Base-by-base conservation (phyloP, 2,329 filamentous ascomycete species). In the Stagonosporopsis vannaccii region DNA sequence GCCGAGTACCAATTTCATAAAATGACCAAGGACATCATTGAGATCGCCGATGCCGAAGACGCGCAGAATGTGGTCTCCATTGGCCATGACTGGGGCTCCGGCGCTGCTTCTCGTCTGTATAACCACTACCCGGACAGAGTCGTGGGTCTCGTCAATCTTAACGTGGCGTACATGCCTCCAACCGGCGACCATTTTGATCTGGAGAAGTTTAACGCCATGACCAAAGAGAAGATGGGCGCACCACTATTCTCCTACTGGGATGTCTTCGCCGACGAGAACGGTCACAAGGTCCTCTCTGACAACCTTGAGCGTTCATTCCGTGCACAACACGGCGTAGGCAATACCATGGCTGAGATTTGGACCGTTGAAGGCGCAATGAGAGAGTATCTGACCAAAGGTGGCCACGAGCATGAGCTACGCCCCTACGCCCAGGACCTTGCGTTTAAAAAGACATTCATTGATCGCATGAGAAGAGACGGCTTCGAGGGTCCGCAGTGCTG, bases 81-180 rank as follows among this genome's bases (percentile, higher is more conserved):
- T 28, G 82, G 81, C 39, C 81, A 83, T 58, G 81, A 84, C 63
- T 84, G 80, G 81, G 82, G 82, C 35, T 75, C 76, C 15, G 57
- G 51, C 7, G 57, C 78, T 11, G 75, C 77, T 0, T 73, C 77
- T 49, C 74, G 79, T 13, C 56, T 81, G 13, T 81, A 78, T 60
- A 73, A 79, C 43, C 77, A 76, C 58, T 64, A 78, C 48, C 78
- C 75, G 0, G 66, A 76, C 2, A 74, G 78, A 12, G 76, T 81
- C 6, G 43, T 65, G 4, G 80, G 77, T n/a, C 61, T 83, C 1
- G 65, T 77, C 6, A 69, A 81, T 56, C 52, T 82, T 17, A 81
- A 77, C 52, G 71, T 80, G 4, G 58, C 75, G 9, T 84, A 83
- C 66, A 53, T 60, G 9, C 67, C 73, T 1, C 80, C 79, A 1